Evolutionary conservation across 805 yeast genomes (phyloP).

Genomic region (Metschnikowia reukaufii): DNA sequence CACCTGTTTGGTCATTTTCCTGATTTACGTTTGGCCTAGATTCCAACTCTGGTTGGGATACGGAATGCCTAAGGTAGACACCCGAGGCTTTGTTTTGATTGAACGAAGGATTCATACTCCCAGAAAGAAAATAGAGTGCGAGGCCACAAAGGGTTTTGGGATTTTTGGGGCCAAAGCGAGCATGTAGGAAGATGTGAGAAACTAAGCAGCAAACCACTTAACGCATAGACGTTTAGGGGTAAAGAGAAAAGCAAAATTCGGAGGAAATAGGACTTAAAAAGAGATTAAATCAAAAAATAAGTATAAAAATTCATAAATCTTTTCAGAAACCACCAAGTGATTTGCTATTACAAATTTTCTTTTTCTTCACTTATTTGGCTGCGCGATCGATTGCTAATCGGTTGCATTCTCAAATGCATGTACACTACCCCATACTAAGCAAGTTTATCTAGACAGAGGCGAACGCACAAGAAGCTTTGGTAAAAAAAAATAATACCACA

Average conservation of each 20-base stretch:
- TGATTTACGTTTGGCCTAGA: conserved; percentile 12
- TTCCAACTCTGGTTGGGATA: conserved; percentile 11
- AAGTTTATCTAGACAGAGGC: neutral
- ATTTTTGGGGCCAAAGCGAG: conserved; percentile 5
- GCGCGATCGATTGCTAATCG: conserved; percentile 8
- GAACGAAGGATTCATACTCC: conserved; percentile 11
- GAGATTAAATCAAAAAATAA: too few species aligned
- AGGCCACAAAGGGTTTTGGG: conserved; percentile 8
- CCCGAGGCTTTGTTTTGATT: conserved; percentile 10
- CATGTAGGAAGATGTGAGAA: neutral
- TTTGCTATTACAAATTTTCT: too few species aligned
- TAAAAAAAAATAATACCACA: neutral
- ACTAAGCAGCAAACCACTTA: neutral
- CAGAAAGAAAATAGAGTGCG: conserved; percentile 7
- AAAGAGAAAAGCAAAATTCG: neutral
- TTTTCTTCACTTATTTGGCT: too few species aligned
- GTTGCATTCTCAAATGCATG: conserved; percentile 6
- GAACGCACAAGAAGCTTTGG: too few species aligned
- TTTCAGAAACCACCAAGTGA: too few species aligned
- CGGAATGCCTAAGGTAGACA: conserved; percentile 9
- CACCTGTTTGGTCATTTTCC: conserved; percentile 10
- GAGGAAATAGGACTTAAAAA: neutral
- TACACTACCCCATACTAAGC: conserved; percentile 4
- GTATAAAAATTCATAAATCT: too few species aligned
- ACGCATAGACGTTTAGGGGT: neutral